Evolutionary conservation across 805 yeast genomes (phyloP), one percentile per base, ranked within the genome.

Genomic region (Cephaloascus fragrans): DNA sequence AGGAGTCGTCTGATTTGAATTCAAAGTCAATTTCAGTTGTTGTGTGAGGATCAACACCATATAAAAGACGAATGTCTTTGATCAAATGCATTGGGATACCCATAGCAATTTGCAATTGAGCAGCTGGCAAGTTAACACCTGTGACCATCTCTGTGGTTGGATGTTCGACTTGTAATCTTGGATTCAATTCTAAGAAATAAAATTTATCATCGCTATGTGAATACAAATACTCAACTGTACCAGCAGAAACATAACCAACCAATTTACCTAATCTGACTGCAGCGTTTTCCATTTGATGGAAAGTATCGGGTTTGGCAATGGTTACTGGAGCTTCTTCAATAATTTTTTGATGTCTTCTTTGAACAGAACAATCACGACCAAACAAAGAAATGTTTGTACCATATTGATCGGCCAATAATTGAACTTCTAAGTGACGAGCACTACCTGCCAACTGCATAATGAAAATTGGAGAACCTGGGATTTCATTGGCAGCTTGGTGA

Each of bases 71-170:
- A 55, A 93, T 94, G 59, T 93, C 98, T 53, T 83, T 77, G 52
- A 93, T 83, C 67, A 95, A 77, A 63, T 93, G 94, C 73, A 93
- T 80, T 47, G 98, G 97, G 44, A 93, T 77, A 76, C 99, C 99
- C 99, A 93, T 93, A 46, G 98, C 97, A 64, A 93, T 86, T 68
- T 93, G 98, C 49, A 93, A 77, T 69, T 93, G 98, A 31, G 99
- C 96, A 42, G 97, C 95, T 20, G 99, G 99, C 59, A 93, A 73
- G 58, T 93, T 94, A 39, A 93, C 97, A 48, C 98, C 98, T 18
- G 95, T 83, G 41, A 88, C 98, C 99, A 93, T 93, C 69, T 93
- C 99, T 32, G 98, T 93, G 35, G 98, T 93, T 55, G 99, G 99
- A 73, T 93, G 99, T 74, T 93, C 99, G 43, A 93, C 99, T 72